These are phyloP conservation scores for Inga laurina DNA, from an alignment of 306 rosid species.

Conservation along the genomic window DNA sequence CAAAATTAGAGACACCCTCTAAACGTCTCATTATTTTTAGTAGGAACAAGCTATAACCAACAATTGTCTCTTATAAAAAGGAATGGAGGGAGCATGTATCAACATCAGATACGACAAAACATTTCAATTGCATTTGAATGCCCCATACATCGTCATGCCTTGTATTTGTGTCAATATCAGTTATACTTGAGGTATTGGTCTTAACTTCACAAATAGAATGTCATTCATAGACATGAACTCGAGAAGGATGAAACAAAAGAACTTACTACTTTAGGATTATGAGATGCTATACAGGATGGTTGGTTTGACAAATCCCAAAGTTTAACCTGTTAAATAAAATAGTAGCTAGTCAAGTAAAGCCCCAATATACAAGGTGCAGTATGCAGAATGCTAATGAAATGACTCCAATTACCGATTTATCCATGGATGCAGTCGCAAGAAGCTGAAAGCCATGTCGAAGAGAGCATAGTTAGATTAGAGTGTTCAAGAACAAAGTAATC, in stretches of 20 bases:
- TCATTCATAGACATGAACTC: neutral
- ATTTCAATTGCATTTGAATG: neutral
- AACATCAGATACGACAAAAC: neutral
- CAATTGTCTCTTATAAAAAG: too few relatives aligned
- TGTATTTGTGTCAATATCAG: neutral
- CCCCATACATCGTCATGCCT: neutral
- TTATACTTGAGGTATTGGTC: neutral
- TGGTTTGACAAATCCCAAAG: slow-evolving; percentile 93
- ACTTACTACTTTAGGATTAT: slow-evolving; percentile 62
- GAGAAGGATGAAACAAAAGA: neutral
- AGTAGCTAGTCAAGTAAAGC: slow-evolving; percentile 25
- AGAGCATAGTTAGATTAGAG: slow-evolving; percentile 29
- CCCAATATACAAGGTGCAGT: slow-evolving; percentile 5
- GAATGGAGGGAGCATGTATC: neutral
- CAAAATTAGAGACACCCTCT: too few relatives aligned
- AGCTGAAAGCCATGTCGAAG: slow-evolving; percentile 49
- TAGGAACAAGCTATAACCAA: too few relatives aligned
- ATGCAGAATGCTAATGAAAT: neutral
- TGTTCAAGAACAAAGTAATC: slow-evolving; percentile 25
- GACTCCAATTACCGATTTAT: slow-evolving; percentile 68
- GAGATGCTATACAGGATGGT: slow-evolving; percentile 74
- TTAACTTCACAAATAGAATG: neutral
- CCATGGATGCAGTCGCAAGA: slow-evolving; percentile 89
- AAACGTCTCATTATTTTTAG: too few relatives aligned
- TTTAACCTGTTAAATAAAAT: slow-evolving; percentile 60